Evolutionary conservation across 345 rosid genomes (phyloP).

Genomic region (Schrenkiella parvula): DNA sequence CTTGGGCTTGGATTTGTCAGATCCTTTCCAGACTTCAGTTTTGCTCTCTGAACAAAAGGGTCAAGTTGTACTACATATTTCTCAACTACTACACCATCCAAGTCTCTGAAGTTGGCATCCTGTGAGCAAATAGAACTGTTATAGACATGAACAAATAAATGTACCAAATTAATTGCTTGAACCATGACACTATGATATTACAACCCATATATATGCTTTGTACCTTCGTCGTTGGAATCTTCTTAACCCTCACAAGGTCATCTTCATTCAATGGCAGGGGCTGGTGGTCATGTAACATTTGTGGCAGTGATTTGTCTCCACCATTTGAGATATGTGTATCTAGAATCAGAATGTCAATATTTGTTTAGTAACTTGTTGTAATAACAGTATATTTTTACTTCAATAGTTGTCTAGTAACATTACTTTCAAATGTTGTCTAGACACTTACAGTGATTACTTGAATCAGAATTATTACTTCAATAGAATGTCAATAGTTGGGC

Average conservation of each 20-base stretch:
- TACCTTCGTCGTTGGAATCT: slow-evolving; percentile 38
- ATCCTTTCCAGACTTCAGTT: slow-evolving; percentile 29
- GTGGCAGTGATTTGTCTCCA: background rate
- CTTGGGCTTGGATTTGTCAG: background rate
- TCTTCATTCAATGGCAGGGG: slow-evolving; percentile 25
- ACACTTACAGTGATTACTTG: no score
- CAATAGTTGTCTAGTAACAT: no score
- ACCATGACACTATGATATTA: background rate
- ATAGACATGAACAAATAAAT: background rate
- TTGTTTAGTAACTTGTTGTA: background rate
- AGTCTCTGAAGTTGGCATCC: slow-evolving; percentile 39
- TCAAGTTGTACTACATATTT: slow-evolving; percentile 27
- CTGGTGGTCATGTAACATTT: slow-evolving; percentile 23
- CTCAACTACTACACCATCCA: slow-evolving; percentile 26
- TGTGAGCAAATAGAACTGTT: background rate
- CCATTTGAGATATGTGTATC: background rate
- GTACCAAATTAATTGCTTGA: background rate
- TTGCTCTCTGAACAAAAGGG: slow-evolving; percentile 22
- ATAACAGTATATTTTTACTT: no score
- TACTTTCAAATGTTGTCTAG: no score
- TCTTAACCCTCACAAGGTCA: slow-evolving; percentile 23
- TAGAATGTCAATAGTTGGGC: no score
- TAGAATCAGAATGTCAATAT: background rate
- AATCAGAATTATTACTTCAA: no score
- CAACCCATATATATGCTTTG: background rate